A percentile compares a stretch with the other conserved stretches of the same genome.
phyloP scores from a whole-genome alignment of 2,329 filamentous ascomycete species.

The Stemphylium beticola region DNA sequence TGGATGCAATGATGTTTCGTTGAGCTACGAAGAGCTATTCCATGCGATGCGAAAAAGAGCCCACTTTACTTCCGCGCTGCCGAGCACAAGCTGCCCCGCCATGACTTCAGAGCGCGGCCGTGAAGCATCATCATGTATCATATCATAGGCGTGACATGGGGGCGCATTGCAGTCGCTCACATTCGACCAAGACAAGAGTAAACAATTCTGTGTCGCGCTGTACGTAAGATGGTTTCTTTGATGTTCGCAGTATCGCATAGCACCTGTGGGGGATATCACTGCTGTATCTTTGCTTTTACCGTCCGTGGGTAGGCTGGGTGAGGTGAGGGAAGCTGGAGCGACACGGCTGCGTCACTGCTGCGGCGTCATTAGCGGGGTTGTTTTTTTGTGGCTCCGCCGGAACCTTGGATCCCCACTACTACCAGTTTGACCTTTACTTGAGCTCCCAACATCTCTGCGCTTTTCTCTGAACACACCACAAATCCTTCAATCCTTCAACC shows the following conservation, averaged over 20 bases:
- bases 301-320: neutral
- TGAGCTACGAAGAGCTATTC: constrained; percentile 12
- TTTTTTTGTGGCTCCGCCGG: constrained; percentile 11
- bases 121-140: constrained; percentile 23
- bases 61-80: constrained; percentile 23
- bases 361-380: constrained; percentile 20
- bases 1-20: constrained; percentile 7
- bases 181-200: constrained; percentile 44
- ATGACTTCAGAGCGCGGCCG: constrained; percentile 48
- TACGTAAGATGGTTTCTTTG: no score
- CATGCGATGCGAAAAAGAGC: constrained; percentile 20
- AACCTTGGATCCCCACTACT: constrained; percentile 15
- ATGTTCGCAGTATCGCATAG: neutral
- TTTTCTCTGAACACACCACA: constrained; percentile 5
- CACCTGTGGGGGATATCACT: neutral
- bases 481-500: neutral
- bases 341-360: constrained; percentile 13
- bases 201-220: no score
- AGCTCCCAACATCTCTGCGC: constrained; percentile 5
- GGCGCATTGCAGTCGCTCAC: neutral
- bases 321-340: constrained; percentile 10
- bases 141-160: neutral
- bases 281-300: constrained; percentile 11
- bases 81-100: constrained; percentile 38
- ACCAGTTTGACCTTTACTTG: constrained; percentile 14